Base-by-base conservation (phyloP, 768 basidiomycete species). In the Boletellus emodensis region DNA sequence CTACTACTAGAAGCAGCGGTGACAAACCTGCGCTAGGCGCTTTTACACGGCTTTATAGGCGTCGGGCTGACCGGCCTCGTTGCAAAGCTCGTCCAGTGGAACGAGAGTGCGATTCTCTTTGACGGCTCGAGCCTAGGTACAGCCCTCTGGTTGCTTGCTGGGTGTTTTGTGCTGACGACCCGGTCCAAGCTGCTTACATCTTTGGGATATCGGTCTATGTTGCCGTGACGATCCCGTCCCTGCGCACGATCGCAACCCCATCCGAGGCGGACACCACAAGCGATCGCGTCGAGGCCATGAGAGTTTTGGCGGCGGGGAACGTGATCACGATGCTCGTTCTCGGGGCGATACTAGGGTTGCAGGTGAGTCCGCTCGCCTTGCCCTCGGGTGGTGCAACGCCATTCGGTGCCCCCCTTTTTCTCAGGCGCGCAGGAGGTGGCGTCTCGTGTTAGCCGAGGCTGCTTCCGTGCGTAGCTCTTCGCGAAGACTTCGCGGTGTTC, bases 61-160 rank as follows among this genome's bases (percentile, higher is more conserved):
- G 76, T 94, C 15, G 90, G 90, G 11, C 65, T 96, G 33, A 58
- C 85, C 22, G 87, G 85, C 10, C 75, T 93, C 44, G 58, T 93
- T 10, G 77, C 80, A 41, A 97, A 96, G 68, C 74, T 96, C 51
- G 77, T 88, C 67, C 80, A 75, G 54, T 96, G 93, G 91, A 84
- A 85, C 62, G 94, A 96, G 61, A 91, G 88, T 58, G 94, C 94
- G 8, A 79, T 94, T 72, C 94, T 90, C 74, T 97, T 97, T 67
- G 94, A 97, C 67, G 94, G 94, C 18, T 84, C 86, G 20, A 84
- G 83, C 57, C 69, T 95, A 52, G 90, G 94, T 94, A 57, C 59
- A 82, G 13, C 30, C 14, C n/a, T 37, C 49, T 34, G 5, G 4
- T 14, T n/a, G 18, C 6, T 10, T 33, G 51, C 20, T 14, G 30